Conservation (phyloP, 805 yeast species). For the Monosporozyma solicola region DNA sequence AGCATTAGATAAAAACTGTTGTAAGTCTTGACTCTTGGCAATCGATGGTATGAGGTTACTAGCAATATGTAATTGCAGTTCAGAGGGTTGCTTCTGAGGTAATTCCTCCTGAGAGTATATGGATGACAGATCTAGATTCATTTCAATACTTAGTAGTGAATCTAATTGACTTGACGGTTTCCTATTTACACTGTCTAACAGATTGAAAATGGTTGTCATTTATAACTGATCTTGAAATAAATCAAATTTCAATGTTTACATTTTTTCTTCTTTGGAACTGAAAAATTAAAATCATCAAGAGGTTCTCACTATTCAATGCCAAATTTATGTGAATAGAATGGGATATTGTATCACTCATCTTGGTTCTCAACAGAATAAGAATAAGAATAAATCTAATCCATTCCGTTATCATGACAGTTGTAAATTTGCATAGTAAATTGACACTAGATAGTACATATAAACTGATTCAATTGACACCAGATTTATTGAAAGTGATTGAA, state of each 20-base stretch:
- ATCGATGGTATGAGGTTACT: constrained; percentile 1
- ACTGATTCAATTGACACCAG: constrained; percentile 46
- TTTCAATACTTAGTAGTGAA: not conserved
- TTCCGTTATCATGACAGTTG: constrained; percentile 2
- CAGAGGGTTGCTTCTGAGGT: not conserved
- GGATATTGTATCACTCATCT: too few relatives aligned
- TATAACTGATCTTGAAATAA: not conserved
- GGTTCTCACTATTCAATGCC: not conserved
- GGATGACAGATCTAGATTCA: constrained; percentile 7
- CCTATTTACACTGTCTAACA: not conserved
- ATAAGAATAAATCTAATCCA: too few relatives aligned
- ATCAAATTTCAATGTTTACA: not conserved
- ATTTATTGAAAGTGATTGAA: constrained; percentile 33
- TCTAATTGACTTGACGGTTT: not conserved
- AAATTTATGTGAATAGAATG: too few relatives aligned
- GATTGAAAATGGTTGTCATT: not conserved
- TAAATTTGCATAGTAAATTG: constrained; percentile 15
- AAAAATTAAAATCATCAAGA: not conserved
- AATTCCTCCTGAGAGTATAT: constrained; percentile 7
- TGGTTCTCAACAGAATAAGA: too few relatives aligned
- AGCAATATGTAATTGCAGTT: not conserved
- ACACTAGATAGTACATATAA: constrained; percentile 33
- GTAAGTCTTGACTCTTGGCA: not conserved
- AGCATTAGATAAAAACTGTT: constrained; percentile 1
- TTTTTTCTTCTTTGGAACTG: not conserved